Evolutionary conservation across 805 yeast genomes (phyloP).

Genomic region (Candida qinlingensis): DNA sequence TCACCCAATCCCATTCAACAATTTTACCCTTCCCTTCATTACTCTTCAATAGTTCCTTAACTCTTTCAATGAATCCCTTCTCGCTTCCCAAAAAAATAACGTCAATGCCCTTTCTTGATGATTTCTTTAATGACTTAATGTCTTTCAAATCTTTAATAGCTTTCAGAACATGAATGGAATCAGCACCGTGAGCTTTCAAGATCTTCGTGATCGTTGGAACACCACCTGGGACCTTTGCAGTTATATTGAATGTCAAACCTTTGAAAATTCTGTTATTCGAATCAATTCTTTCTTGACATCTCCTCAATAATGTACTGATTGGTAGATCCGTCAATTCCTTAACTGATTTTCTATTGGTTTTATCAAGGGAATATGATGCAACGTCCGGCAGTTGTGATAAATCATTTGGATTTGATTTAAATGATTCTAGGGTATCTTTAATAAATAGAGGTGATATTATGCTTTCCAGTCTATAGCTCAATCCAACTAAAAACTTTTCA

Average conservation of each 20-base stretch:
- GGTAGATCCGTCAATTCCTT: conserved; percentile 21
- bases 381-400: conserved; percentile 20
- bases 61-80: conserved; percentile 28
- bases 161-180: conserved; percentile 27
- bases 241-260: conserved; percentile 46
- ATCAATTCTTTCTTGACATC: conserved; percentile 10
- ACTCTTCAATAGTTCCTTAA: conserved; percentile 23
- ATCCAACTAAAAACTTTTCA: conserved; percentile 73
- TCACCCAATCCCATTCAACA: conserved; percentile 65
- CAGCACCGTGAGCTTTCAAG: conserved; percentile 53
- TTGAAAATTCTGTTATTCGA: conserved; percentile 36
- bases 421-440: conserved; percentile 37
- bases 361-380: conserved; percentile 30
- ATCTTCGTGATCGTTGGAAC: conserved; percentile 49
- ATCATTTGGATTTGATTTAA: conserved; percentile 13
- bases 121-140: conserved; percentile 13
- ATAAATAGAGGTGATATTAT: conserved; percentile 54
- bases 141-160: conserved; percentile 21
- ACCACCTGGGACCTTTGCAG: conserved; percentile 59
- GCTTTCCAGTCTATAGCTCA: conserved; percentile 46
- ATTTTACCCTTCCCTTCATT: conserved; percentile 25
- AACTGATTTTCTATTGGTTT: conserved; percentile 30
- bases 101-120: conserved; percentile 12
- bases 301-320: conserved; percentile 17
- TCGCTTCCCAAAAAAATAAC: conserved; percentile 27